Evolutionary conservation across 192 early-diverging fungal species (phyloP).

Genomic region (Mycoemilia scoparia): DNA sequence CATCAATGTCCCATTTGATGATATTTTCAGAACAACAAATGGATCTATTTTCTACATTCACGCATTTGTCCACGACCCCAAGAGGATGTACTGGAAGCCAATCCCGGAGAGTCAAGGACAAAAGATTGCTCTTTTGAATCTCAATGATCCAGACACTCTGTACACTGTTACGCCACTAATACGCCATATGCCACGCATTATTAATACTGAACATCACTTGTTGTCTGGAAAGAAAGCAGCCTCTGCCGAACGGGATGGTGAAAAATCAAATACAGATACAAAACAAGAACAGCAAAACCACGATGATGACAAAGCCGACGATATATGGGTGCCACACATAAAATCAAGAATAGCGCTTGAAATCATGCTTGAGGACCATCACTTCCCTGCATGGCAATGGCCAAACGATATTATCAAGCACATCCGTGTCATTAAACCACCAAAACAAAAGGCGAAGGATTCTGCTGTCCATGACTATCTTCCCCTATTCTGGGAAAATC

Average conservation of each 20-base stretch:
- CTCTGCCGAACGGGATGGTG: background rate
- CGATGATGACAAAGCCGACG: background rate
- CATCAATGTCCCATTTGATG: constrained; percentile 7
- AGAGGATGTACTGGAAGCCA: too few relatives aligned
- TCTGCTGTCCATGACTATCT: constrained; percentile 7
- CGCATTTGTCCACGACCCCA: constrained; percentile 22
- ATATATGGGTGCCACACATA: constrained; percentile 19
- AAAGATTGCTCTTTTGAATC: constrained; percentile 6
- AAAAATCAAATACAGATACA: background rate
- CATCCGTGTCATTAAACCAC: constrained; percentile 8
- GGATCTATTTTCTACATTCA: constrained; percentile 13
- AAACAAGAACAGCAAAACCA: background rate
- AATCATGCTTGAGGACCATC: constrained; percentile 23
- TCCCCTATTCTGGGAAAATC: constrained; percentile 29
- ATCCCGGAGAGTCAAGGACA: constrained; percentile 2
- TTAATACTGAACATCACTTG: constrained; percentile 13
- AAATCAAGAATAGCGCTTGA: constrained; percentile 24
- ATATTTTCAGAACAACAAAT: constrained; percentile 5
- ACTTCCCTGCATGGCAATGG: constrained; percentile 16
- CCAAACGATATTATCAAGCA: constrained; percentile 18
- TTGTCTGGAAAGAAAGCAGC: constrained; percentile 1
- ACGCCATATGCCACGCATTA: constrained; percentile 5
- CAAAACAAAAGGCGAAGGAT: too few relatives aligned
- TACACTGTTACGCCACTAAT: constrained; percentile 12
- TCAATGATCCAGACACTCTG: constrained; percentile 8